Evolutionary conservation across 2,329 filamentous ascomycete species (phyloP).

Genomic region (Bisporella sp.): DNA sequence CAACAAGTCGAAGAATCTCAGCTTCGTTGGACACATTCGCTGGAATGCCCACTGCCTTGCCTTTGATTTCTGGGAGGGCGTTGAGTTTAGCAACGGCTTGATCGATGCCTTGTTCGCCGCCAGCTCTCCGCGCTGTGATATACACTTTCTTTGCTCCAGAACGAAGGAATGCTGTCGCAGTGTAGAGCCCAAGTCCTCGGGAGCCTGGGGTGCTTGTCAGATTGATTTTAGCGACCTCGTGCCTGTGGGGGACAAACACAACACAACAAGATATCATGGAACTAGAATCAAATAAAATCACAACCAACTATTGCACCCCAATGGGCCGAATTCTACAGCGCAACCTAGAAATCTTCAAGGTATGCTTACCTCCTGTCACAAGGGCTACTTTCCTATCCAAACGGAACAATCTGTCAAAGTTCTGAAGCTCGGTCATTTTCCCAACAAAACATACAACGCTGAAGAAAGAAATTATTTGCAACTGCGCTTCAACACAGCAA

Average conservation of each 20-base stretch:
- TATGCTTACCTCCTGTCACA: constrained; percentile 22
- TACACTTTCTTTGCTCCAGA: constrained; percentile 65
- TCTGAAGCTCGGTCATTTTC: constrained; percentile 14
- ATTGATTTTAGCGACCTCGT: not conserved
- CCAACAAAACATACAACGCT: not conserved
- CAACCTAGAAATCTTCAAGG: too few relatives aligned
- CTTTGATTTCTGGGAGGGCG: constrained; percentile 48
- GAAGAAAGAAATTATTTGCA: not conserved
- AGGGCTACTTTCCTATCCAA: constrained; percentile 21
- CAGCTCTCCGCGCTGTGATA: constrained; percentile 65
- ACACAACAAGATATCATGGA: too few relatives aligned
- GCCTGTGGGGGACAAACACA: too few relatives aligned
- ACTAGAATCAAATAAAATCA: too few relatives aligned
- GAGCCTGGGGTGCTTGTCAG: constrained; percentile 27
- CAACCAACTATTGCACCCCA: too few relatives aligned
- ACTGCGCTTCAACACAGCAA: too few relatives aligned
- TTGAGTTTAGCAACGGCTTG: constrained; percentile 61
- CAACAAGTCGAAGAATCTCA: constrained; percentile 55
- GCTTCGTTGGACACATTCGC: constrained; percentile 56
- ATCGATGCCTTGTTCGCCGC: constrained; percentile 46
- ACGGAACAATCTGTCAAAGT: constrained; percentile 15
- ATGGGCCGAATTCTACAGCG: too few relatives aligned
- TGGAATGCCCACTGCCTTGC: constrained; percentile 55
- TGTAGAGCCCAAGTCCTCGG: constrained; percentile 54
- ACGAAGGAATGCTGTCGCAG: constrained; percentile 59